Conservation (phyloP, 2,329 filamentous ascomycete genomes). For the Cercospora beticola region DNA sequence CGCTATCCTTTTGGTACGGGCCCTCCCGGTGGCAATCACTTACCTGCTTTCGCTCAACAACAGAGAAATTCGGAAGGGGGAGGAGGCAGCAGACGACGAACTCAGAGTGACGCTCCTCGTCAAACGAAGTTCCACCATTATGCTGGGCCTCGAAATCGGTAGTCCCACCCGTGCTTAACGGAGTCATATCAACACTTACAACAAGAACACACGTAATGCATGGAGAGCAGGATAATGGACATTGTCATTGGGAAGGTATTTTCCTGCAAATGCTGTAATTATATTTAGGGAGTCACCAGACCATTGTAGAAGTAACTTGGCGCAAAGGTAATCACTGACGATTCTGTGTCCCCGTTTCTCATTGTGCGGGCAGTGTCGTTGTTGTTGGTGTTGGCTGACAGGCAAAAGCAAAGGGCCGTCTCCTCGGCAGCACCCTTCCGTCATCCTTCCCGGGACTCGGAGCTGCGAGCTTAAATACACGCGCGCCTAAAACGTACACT, state of each 20-base stretch:
- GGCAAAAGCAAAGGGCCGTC: background rate
- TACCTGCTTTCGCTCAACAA: conserved; percentile 36
- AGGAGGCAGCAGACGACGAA: conserved; percentile 15
- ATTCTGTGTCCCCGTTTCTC: background rate
- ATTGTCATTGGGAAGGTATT: background rate
- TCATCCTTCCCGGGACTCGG: background rate
- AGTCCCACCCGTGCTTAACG: background rate
- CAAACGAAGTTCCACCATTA: conserved; percentile 17
- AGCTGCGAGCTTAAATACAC: conserved; percentile 4
- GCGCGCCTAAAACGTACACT: background rate
- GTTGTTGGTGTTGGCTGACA: background rate
- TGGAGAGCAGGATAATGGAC: background rate
- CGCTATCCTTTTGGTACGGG: conserved; percentile 17
- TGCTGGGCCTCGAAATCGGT: conserved; percentile 4
- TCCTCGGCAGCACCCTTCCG: background rate
- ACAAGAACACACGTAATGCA: background rate
- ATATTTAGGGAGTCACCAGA: background rate
- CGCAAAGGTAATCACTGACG: background rate
- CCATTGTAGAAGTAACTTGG: background rate
- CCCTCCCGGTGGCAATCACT: conserved; percentile 18
- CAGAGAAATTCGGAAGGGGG: conserved; percentile 18
- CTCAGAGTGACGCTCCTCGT: conserved; percentile 18
- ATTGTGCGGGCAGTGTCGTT: background rate
- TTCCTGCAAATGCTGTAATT: background rate
- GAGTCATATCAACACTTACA: background rate